phyloP scores from a whole-genome alignment of 345 rosid genomes.

The Aquilaria yunnanensis region DNA sequence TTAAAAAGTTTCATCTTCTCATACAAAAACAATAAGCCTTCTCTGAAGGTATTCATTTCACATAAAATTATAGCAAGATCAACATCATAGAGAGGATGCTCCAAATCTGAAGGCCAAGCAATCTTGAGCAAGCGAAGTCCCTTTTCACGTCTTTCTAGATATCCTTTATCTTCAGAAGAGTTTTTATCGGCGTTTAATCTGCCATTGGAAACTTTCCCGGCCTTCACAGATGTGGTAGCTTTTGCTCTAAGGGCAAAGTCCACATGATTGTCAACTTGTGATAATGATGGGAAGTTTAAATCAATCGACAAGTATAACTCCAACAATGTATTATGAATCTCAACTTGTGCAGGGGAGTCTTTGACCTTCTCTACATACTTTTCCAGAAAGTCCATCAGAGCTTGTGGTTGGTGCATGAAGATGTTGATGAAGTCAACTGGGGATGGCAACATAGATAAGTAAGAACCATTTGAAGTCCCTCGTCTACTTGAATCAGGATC shows the following conservation, averaged over 20 bases:
- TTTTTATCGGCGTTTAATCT: conserved; percentile 33
- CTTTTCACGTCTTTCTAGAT: conserved; percentile 56
- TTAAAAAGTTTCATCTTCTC: conserved; percentile 96
- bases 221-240: conserved; percentile 26
- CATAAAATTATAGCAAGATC: conserved; percentile 96
- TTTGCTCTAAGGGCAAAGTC: conserved; percentile 37
- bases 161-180: conserved; percentile 31
- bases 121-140: conserved; percentile 68
- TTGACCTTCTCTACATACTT: conserved; percentile 71
- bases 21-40: conserved; percentile 83
- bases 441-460: conserved; percentile 88
- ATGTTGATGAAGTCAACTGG: conserved; percentile 96
- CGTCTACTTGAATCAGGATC: conserved; percentile 43
- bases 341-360: conserved; percentile 98
- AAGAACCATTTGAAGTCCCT: conserved; percentile 56
- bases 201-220: conserved; percentile 37
- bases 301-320: conserved; percentile 90
- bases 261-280: conserved; percentile 43
- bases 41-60: conserved; percentile 85
- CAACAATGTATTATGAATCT: conserved; percentile 87
- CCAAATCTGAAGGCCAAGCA: conserved; percentile 82
- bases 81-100: conserved; percentile 91
- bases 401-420: conserved; percentile 77
- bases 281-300: conserved; percentile 77
- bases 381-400: conserved; percentile 88